Conservation (phyloP, 208 protist genomes). For the Acanthamoeba lenticulata region DNA sequence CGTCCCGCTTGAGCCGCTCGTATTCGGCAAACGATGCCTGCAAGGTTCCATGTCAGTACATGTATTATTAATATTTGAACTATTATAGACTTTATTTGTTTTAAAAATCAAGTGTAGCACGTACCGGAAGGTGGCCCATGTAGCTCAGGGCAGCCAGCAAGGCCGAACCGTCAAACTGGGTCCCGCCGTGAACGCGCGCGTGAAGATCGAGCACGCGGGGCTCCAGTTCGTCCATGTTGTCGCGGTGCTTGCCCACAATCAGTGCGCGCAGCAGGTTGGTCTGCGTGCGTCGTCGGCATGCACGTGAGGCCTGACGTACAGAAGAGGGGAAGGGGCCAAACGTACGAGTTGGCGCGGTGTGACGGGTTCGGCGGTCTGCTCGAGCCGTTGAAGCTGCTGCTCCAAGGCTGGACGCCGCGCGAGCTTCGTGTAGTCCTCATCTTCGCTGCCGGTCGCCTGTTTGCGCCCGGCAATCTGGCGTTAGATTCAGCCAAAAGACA, state of each 20-base stretch:
- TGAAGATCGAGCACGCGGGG: not conserved
- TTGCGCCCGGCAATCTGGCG: too few species aligned
- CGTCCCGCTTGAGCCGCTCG: not conserved
- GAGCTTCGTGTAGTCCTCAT: too few species aligned
- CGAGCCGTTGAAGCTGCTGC: too few species aligned
- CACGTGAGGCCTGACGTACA: too few species aligned
- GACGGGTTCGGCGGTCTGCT: too few species aligned
- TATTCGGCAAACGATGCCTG: slow-evolving; percentile 23
- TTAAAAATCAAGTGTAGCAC: not conserved
- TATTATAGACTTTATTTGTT: not conserved
- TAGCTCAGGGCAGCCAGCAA: not conserved
- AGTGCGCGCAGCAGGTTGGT: not conserved
- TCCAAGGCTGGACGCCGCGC: too few species aligned
- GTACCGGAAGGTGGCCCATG: not conserved
- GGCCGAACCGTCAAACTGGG: not conserved
- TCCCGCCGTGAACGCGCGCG: not conserved
- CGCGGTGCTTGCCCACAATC: not conserved
- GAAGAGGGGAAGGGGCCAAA: not conserved
- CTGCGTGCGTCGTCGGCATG: not conserved
- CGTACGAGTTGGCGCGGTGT: too few species aligned
- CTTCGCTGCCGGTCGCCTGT: too few species aligned
- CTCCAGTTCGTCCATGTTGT: not conserved
- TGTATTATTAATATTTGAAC: not conserved
- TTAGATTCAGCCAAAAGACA: too few species aligned
- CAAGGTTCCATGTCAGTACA: not conserved